Base-by-base conservation (phyloP, 2,329 filamentous ascomycete genomes). In the Dothistroma pini region DNA sequence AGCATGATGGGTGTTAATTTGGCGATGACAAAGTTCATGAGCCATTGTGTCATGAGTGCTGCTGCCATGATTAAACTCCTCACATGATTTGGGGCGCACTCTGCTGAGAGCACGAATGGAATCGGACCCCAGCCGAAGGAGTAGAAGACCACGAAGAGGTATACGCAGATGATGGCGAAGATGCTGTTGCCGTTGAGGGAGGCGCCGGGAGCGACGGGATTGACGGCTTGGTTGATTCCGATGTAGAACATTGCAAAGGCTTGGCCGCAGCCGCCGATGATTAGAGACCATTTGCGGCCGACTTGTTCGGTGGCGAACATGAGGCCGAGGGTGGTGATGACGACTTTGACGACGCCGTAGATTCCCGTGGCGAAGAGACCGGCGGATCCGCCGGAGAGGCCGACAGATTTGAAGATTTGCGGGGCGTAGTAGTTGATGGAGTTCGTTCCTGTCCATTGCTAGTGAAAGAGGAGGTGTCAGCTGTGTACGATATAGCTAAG, bases 81-180 rank as follows among this genome's bases (percentile, higher is more conserved):
- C 0, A 78, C 75, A 19, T 69, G 64, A 31, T 71, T 70, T 12
- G 69, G 69, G 53, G 59, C 58, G 41, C 62, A 63, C 61, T 80
- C 78, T 6, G 74, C 75, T 10, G 71, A 71, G n/a, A 80, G 70
- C 19, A 80, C 74, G 60, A 78, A 80, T 0, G 78, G 77, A 7
- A 77, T 77, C 0, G 78, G 77, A 5, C 78, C 78, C 77, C 77
- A 80, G 21, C 72, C 77, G 57, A 79, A 78, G 2, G 72, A 76
- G 69, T 79, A 80, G 66, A 79, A 79, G 10, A 79, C 76, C 8
- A 79, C 78, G 56, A 79, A 80, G 7, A 79, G 71, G 62, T 82
- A 82, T 5, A 83, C 78, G 69, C 81, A 83, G 56, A 83, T 76
- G 71, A 83, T 81, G 9, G 79, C 76, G 54, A 83, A 78, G 52